Evolutionary conservation across 2,329 filamentous ascomycete species (phyloP), one percentile per base, ranked within the genome.

Genomic region (Aaosphaeria pasadenensis): DNA sequence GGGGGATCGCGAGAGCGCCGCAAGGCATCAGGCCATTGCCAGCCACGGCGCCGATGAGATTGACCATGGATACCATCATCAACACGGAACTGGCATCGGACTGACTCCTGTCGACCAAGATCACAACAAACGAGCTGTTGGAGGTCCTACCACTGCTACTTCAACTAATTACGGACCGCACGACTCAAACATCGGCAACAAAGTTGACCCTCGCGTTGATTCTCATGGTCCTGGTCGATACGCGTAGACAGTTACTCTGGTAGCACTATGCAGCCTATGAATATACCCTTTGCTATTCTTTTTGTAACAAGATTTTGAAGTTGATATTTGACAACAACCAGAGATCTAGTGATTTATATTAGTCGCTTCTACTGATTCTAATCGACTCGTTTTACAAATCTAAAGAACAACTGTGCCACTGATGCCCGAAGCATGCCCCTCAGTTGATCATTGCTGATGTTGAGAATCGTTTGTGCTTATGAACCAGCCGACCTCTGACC

Each of bases 401-500:
- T 24, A 24, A 24, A 24, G 17, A 24, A 24, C 17, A 24, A 24
- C 3, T 24, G 17, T 24, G 17, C 17, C 17, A 24, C 17, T 24
- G 17, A 24, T 24, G 17, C 17, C 17, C 17, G 17, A 24, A 24
- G 17, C 17, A 24, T 24, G 17, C 17, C 17, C 17, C 17, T 24
- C 17, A 24, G 17, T 24, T 24, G 17, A 24, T 24, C 17, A 24
- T 24, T 24, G 17, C 17, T 24, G 17, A 24, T 24, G 17, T 24
- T 24, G 17, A 24, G 17, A 24, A 24, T 24, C 17, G 17, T 24
- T 24, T 24, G 17, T 24, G 17, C 17, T 24, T 24, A 73, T 96
- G 90, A 42, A 96, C 94, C 68, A 95, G 70, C 54, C 84, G 74
- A 3, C 94, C 94, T 65, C 80, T 84, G 1, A 97, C 91, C 92